Conservation (phyloP, 768 basidiomycete genomes). For the Boletus insuetus region DNA sequence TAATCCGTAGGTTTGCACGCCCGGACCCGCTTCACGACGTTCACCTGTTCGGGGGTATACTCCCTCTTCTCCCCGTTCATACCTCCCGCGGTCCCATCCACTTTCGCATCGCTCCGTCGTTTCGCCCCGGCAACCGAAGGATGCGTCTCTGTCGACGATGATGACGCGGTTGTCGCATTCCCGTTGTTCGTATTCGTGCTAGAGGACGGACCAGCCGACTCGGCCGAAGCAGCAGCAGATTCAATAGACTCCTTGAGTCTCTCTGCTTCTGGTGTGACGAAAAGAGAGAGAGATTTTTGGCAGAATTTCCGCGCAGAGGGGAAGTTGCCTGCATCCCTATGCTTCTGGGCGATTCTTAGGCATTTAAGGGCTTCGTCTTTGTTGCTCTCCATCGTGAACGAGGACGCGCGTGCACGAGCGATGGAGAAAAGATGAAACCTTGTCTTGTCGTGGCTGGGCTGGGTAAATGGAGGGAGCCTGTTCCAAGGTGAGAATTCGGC, state of each 20-base stretch:
- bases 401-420: conserved; percentile 4
- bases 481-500: conserved; percentile 27
- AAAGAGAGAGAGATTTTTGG: conserved; percentile 82
- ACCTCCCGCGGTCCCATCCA: conserved; percentile 55
- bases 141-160: conserved; percentile 62
- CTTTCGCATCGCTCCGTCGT: conserved; percentile 48
- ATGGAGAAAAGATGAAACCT: conserved; percentile 8
- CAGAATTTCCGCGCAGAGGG: conserved; percentile 84
- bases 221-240: conserved; percentile 40
- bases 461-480: not conserved
- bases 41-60: conserved; percentile 80
- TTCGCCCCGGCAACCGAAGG: conserved; percentile 72
- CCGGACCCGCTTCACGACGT: conserved; percentile 82
- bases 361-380: conserved; percentile 87
- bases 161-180: conserved; percentile 38
- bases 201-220: conserved; percentile 41
- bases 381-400: conserved; percentile 71
- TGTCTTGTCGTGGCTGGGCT: not conserved
- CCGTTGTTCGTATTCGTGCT: conserved; percentile 30
- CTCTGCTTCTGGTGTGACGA: conserved; percentile 72
- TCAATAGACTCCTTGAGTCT: conserved; percentile 68
- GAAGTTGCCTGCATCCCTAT: conserved; percentile 68
- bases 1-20: conserved; percentile 86
- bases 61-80: conserved; percentile 76
- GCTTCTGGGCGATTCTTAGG: conserved; percentile 72